Evolutionary conservation across 495 filamentous ascomycete species (phyloP).

Genomic region (Neurospora tetrasperma): DNA sequence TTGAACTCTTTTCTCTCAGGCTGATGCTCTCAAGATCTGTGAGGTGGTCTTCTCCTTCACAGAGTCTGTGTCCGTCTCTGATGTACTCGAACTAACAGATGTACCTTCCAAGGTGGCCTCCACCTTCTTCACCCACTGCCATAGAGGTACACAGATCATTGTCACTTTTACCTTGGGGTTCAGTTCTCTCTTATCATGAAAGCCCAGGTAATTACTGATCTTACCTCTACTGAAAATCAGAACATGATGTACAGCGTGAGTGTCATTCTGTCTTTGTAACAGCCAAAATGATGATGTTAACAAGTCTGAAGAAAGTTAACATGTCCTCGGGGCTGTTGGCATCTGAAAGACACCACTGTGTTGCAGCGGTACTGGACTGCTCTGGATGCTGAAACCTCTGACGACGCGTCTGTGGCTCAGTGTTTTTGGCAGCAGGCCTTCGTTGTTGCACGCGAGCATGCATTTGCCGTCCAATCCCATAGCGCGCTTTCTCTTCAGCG

Average conservation of each 20-base stretch:
- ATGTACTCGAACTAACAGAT: not conserved
- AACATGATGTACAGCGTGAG: not conserved
- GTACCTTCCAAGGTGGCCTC: not conserved
- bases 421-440: not conserved
- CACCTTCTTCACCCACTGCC: not conserved
- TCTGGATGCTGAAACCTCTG: not conserved
- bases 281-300: not conserved
- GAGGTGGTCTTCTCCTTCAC: not conserved
- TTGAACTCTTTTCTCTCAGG: not conserved
- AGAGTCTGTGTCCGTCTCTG: not conserved
- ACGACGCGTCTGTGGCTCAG: not conserved
- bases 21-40: not conserved
- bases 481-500: not conserved
- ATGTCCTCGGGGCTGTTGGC: not conserved
- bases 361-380: not conserved
- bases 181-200: not conserved
- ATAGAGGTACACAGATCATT: not conserved
- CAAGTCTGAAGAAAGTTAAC: not conserved
- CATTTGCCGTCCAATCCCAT: not conserved
- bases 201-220: not conserved
- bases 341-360: not conserved
- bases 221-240: not conserved
- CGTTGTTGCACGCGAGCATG: slow-evolving; percentile 1
- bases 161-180: not conserved
- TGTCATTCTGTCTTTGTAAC: not conserved